Base-by-base conservation (phyloP, 148 eudicot species). In the Diospyros lotus region DNA sequence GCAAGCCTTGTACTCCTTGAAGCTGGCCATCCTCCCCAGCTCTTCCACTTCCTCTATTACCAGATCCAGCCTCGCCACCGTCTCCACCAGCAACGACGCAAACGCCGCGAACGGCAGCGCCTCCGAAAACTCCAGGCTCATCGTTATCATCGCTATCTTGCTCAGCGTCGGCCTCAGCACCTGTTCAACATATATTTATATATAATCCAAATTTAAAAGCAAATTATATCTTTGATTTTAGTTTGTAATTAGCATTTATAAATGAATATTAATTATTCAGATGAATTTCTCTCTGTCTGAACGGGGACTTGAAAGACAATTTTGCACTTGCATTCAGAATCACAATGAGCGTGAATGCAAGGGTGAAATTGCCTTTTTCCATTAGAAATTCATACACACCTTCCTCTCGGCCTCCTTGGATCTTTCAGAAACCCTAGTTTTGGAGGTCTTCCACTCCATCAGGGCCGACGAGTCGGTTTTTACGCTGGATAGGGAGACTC, bases 101-200 rank as follows among this genome's bases (percentile, higher is more conserved):
- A 95, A 95, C 1, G 98, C 98, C 1, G 98, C 96, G 42, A 95
- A 92, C 1, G 98, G 98, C 9, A 95, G 89, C n/a, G 98, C 97
- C 82, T 95, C 98, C 0, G 98, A 90, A 66, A 95, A 93, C 82
- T 93, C 98, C 0, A 93, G 83, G 77, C 96, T 89, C 5, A 87
- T 91, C 28, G 28, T 28, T 28, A 28, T 28, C 40, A 86, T 82
- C 0, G 89, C 83, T 10, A 89, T 77, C 85, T 88, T 91, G 64
- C 98, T 93, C 64, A 86, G 44, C 2, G 93, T 87, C 1, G 96
- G 91, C 78, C 92, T 81, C 50, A 91, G 70, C 75, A 73, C 73
- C 73, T 72, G 28, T 28, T 28, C 28, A 0, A 28, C 28, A 28
- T 28, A 28, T 28, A 28, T 28, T 28, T 28, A 28, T 28, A 28